These are phyloP conservation scores for Fusarium anthophilum DNA, from an alignment of 2,329 filamentous ascomycete species.

Conservation along the genomic window DNA sequence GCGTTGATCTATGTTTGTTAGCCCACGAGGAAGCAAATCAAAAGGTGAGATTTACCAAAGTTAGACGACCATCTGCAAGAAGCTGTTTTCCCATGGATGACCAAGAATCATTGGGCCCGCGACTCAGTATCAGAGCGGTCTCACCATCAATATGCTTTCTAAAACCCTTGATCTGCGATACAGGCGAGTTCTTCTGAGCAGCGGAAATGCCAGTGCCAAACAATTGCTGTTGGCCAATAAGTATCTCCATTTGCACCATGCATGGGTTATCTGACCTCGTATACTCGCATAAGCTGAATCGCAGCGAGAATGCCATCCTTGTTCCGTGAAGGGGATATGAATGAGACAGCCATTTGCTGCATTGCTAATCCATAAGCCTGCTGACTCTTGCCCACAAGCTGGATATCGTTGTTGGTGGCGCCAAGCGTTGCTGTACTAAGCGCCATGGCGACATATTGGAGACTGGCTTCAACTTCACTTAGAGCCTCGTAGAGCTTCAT, in stretches of 20 bases:
- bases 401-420: background rate
- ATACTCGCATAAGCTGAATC: slow-evolving; percentile 11
- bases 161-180: background rate
- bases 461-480: background rate
- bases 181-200: background rate
- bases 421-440: slow-evolving; percentile 13
- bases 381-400: slow-evolving; percentile 4
- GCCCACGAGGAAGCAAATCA: fast-evolving
- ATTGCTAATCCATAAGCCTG: slow-evolving; percentile 7
- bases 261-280: background rate
- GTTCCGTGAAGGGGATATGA: background rate
- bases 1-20: background rate
- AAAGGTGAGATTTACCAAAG: background rate
- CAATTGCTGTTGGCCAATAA: background rate
- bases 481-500: background rate
- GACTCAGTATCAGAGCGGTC: background rate
- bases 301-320: slow-evolving; percentile 2
- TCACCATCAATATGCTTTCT: slow-evolving; percentile 10
- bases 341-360: background rate
- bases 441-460: slow-evolving; percentile 14
- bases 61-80: slow-evolving; percentile 6
- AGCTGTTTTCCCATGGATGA: slow-evolving; percentile 4
- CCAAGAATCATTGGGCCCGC: background rate
- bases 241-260: fast-evolving
- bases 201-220: background rate